Conservation (phyloP, 2,329 filamentous ascomycete species). For the Fusarium piperis region DNA sequence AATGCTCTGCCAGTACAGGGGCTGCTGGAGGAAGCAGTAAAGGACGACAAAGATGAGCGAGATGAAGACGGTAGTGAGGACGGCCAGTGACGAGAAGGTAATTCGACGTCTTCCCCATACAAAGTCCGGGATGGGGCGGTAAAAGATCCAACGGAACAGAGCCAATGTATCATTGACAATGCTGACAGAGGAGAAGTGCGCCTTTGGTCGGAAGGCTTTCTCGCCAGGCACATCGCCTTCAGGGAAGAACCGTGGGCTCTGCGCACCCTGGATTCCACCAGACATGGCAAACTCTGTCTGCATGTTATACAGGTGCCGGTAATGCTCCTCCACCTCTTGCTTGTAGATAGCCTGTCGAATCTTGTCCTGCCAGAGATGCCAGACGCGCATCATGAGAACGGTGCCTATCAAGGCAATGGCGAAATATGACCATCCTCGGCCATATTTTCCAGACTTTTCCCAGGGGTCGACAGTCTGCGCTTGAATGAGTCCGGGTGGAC, state of each 20-base stretch:
- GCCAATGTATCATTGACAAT: slow-evolving; percentile 82
- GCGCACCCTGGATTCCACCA: slow-evolving; percentile 58
- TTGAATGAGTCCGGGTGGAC: slow-evolving; percentile 69
- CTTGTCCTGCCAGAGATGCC: slow-evolving; percentile 93
- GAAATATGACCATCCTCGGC: slow-evolving; percentile 88
- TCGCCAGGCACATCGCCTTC: slow-evolving; percentile 65
- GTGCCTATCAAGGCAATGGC: slow-evolving; percentile 75
- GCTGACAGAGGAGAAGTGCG: slow-evolving; percentile 79
- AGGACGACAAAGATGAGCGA: slow-evolving; percentile 78
- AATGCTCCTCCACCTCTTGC: slow-evolving; percentile 77
- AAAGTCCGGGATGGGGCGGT: slow-evolving; percentile 82
- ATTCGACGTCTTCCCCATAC: slow-evolving; percentile 73
- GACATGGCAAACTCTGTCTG: slow-evolving; percentile 59
- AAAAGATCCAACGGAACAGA: slow-evolving; percentile 89
- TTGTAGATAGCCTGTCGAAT: slow-evolving; percentile 90
- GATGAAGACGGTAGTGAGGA: slow-evolving; percentile 73
- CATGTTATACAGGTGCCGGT: slow-evolving; percentile 62
- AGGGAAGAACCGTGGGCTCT: slow-evolving; percentile 79
- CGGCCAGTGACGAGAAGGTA: slow-evolving; percentile 82
- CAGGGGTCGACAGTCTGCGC: slow-evolving; percentile 79
- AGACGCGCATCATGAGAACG: slow-evolving; percentile 77
- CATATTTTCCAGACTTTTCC: slow-evolving; percentile 85
- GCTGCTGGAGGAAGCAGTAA: slow-evolving; percentile 88
- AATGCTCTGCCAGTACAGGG: slow-evolving; percentile 90
- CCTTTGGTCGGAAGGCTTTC: slow-evolving; percentile 68